Percentiles rank a stretch among this genome's conserved stretches.
These are phyloP conservation scores for Zygoascus sp. DNA, from an alignment of 1,139 yeast genomes.

Conservation along the genomic window DNA sequence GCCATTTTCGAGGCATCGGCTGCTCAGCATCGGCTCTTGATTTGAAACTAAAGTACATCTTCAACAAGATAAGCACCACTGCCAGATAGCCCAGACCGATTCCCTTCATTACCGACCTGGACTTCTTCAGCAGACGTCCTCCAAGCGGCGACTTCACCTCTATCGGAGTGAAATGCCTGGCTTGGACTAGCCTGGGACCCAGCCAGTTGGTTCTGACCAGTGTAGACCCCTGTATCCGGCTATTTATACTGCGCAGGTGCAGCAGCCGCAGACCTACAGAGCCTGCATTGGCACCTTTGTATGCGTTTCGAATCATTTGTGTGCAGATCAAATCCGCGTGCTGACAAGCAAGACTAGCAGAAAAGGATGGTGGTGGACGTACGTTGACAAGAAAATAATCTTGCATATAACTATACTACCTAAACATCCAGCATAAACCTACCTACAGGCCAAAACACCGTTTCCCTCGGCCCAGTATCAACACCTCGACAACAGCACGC, in stretches of 20 bases:
- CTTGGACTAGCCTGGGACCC: background rate
- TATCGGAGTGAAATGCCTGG: slow-evolving; percentile 6
- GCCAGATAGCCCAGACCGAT: slow-evolving; percentile 10
- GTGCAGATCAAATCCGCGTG: background rate
- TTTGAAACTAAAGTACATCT: slow-evolving; percentile 2
- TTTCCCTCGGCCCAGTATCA: no score
- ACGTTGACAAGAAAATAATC: no score
- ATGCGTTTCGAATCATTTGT: background rate
- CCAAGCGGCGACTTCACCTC: slow-evolving; percentile 3
- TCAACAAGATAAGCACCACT: background rate
- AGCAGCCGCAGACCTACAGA: background rate
- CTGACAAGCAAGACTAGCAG: no score
- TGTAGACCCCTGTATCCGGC: background rate
- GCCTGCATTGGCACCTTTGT: background rate
- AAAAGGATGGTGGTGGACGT: background rate
- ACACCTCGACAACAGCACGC: no score
- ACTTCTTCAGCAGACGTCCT: slow-evolving; percentile 2
- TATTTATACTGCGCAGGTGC: background rate
- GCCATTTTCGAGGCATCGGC: slow-evolving; percentile 32
- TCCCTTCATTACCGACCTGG: slow-evolving; percentile 9
- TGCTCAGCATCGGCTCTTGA: slow-evolving; percentile 28
- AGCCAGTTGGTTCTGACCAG: background rate
- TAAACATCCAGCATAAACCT: background rate
- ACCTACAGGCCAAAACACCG: no score
- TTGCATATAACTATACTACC: background rate